These are phyloP conservation scores for Iris macrosiphon DNA, from an alignment of 106 monocot species.

Conservation along the genomic window DNA sequence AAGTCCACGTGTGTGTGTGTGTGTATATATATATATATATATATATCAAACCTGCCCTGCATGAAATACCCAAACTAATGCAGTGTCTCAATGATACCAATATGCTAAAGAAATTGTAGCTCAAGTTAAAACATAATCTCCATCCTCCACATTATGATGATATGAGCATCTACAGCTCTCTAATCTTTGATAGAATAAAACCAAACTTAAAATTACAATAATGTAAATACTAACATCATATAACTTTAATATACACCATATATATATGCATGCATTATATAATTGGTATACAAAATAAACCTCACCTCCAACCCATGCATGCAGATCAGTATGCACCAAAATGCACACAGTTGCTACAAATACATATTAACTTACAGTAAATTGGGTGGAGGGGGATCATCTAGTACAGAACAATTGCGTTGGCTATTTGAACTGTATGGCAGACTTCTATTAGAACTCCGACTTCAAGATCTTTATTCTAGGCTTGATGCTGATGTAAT, in stretches of 20 bases:
- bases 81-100: no score
- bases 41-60: no score
- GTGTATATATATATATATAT: no score
- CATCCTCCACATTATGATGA: no score
- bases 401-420: not conserved
- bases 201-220: not conserved
- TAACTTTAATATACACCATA: constrained; percentile 16
- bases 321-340: constrained; percentile 2
- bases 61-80: no score
- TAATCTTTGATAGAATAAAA: no score
- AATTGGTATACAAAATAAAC: constrained; percentile 10
- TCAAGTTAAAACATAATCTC: no score
- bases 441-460: constrained; percentile 45
- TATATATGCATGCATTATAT: constrained; percentile 12
- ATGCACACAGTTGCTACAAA: not conserved
- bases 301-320: constrained; percentile 11
- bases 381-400: not conserved
- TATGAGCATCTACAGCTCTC: no score
- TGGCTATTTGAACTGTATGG: constrained; percentile 2
- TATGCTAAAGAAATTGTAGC: no score
- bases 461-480: constrained; percentile 70
- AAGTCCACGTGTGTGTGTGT: no score
- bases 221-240: not conserved
- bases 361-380: not conserved
- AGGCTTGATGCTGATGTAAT: constrained; percentile 60